phyloP scores from a whole-genome alignment of 768 basidiomycete species.

The Guyanaporus albipodus region DNA sequence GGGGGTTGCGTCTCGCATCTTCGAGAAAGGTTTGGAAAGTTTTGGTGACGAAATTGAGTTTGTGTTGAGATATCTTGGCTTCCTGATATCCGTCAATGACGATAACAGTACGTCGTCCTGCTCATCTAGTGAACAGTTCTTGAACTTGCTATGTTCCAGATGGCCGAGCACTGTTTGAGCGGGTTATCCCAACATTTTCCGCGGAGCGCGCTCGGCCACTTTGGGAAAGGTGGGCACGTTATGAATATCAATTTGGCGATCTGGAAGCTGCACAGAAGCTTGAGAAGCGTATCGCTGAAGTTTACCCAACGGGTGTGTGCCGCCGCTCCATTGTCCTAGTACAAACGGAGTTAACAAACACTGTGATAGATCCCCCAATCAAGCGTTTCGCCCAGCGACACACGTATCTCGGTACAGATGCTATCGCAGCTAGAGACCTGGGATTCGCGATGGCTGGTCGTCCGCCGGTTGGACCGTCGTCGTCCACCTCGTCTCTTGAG shows the following conservation, averaged over 20 bases:
- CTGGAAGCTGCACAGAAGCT: slow-evolving; percentile 83
- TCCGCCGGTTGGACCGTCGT: slow-evolving; percentile 19
- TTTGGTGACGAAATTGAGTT: slow-evolving; percentile 83
- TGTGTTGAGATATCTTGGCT: slow-evolving; percentile 85
- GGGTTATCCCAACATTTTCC: slow-evolving; percentile 73
- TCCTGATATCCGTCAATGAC: slow-evolving; percentile 92
- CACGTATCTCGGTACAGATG: slow-evolving; percentile 68
- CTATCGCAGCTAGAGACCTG: slow-evolving; percentile 84
- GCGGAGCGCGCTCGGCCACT: slow-evolving; percentile 77
- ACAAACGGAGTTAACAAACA: not conserved
- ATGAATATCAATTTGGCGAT: slow-evolving; percentile 96
- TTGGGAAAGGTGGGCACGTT: slow-evolving; percentile 95
- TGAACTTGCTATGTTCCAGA: slow-evolving; percentile 47
- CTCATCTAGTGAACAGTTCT: not conserved
- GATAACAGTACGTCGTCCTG: slow-evolving; percentile 70
- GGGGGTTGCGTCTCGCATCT: slow-evolving; percentile 83
- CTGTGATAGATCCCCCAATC: slow-evolving; percentile 70
- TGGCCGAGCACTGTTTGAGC: slow-evolving; percentile 93
- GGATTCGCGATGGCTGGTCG: slow-evolving; percentile 60
- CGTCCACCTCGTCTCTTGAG: slow-evolving; percentile 25
- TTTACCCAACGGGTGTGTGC: slow-evolving; percentile 79
- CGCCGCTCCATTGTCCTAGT: not conserved
- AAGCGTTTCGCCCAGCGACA: slow-evolving; percentile 89
- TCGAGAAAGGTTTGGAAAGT: slow-evolving; percentile 85
- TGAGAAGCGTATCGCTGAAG: slow-evolving; percentile 84